A percentile compares a stretch with the other conserved stretches of the same genome.
Evolutionary conservation across 2,329 filamentous ascomycete genomes (phyloP).

Genomic region (Monilinia laxa): DNA sequence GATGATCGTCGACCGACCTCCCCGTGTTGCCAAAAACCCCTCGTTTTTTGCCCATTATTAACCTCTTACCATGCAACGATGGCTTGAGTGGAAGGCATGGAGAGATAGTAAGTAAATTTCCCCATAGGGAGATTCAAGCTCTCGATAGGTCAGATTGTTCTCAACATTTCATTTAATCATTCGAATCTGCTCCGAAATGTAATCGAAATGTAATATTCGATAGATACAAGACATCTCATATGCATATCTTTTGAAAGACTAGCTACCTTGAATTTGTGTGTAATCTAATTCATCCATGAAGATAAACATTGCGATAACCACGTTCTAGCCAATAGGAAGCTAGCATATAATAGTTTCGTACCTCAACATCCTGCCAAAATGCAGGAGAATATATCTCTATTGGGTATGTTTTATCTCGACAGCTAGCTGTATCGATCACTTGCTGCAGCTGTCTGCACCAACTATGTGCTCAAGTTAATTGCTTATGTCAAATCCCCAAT

Average conservation of each 20-base stretch:
- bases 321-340: neutral
- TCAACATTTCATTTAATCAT: too few relatives aligned
- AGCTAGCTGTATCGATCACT: neutral
- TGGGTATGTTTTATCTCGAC: neutral
- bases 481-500: neutral
- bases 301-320: constrained; percentile 18
- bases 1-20: neutral
- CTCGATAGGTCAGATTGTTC: too few relatives aligned
- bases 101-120: too few relatives aligned
- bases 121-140: too few relatives aligned
- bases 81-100: too few relatives aligned
- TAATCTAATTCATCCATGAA: constrained; percentile 13
- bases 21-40: constrained; percentile 15
- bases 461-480: too few relatives aligned
- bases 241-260: neutral
- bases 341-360: neutral
- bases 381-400: neutral
- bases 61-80: too few relatives aligned
- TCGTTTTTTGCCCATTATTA: constrained; percentile 11
- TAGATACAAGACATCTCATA: too few relatives aligned
- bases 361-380: too few relatives aligned
- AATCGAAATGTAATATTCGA: too few relatives aligned
- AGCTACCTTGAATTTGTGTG: neutral
- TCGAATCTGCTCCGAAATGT: too few relatives aligned
- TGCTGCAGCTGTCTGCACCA: neutral